Conservation (phyloP, 2,329 filamentous ascomycete species). For the Monosporascus sp. region DNA sequence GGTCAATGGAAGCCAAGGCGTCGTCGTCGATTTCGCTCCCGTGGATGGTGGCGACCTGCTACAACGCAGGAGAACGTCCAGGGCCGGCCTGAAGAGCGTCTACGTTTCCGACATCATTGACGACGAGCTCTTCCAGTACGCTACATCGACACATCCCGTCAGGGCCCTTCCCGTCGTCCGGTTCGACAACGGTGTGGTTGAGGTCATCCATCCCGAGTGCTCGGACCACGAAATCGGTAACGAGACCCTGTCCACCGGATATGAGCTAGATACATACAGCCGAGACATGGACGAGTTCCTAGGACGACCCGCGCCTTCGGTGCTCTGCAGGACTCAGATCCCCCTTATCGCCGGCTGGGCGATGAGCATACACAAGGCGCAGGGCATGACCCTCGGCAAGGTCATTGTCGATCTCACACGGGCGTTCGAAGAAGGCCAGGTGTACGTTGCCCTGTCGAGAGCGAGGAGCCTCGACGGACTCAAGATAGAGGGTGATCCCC, state of each 20-base stretch:
- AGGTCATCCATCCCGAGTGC: constrained; percentile 44
- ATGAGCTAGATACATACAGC: constrained; percentile 30
- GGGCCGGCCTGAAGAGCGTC: not conserved
- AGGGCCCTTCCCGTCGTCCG: constrained; percentile 41
- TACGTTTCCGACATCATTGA: not conserved
- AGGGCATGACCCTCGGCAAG: constrained; percentile 54
- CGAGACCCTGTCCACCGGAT: constrained; percentile 1
- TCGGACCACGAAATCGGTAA: constrained; percentile 38
- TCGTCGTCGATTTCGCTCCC: constrained; percentile 33
- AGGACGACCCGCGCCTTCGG: too few relatives aligned
- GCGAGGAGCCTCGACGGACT: constrained; percentile 44
- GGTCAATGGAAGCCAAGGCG: constrained; percentile 37
- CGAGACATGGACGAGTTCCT: not conserved
- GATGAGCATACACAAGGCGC: constrained; percentile 53
- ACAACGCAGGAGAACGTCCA: not conserved
- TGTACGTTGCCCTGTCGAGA: constrained; percentile 54
- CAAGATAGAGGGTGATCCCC: constrained; percentile 21
- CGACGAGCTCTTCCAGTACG: not conserved
- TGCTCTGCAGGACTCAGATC: constrained; percentile 49
- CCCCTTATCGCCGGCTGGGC: constrained; percentile 54
- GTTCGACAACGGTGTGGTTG: constrained; percentile 38
- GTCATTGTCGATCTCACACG: constrained; percentile 45
- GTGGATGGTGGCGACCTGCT: constrained; percentile 13
- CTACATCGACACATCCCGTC: not conserved
- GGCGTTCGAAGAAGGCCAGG: constrained; percentile 50